These are phyloP conservation scores for Polytolypa hystricis DNA, from an alignment of 2,329 filamentous ascomycete species.

Conservation along the genomic window DNA sequence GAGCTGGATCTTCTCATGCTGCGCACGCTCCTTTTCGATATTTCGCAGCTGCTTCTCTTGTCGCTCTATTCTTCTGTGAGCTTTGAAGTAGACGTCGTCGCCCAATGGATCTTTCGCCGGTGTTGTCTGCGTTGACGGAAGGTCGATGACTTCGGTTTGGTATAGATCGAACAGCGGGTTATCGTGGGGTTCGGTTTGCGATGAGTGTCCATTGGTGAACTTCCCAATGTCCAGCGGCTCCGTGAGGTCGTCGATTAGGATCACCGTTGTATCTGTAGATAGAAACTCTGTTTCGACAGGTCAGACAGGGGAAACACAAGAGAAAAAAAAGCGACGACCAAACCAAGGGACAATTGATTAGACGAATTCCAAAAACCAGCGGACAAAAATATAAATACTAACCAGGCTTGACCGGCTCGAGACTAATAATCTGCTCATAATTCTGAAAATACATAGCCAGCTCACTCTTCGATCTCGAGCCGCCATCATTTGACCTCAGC, in stretches of 20 bases:
- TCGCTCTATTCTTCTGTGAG: constrained; percentile 50
- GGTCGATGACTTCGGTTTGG: constrained; percentile 33
- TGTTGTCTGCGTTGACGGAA: constrained; percentile 27
- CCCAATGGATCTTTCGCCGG: constrained; percentile 36
- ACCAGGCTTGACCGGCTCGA: constrained; percentile 70
- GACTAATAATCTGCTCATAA: constrained; percentile 87
- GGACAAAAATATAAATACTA: constrained; percentile 16
- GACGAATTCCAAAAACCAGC: constrained; percentile 20
- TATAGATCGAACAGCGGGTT: constrained; percentile 29
- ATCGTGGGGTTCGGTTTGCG: not conserved
- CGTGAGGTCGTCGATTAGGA: constrained; percentile 52
- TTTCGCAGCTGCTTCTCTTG: constrained; percentile 59
- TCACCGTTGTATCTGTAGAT: constrained; percentile 59
- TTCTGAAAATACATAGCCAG: constrained; percentile 83
- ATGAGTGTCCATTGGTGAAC: constrained; percentile 19
- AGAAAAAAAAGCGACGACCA: not conserved
- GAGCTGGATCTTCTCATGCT: constrained; percentile 56
- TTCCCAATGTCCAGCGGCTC: constrained; percentile 15
- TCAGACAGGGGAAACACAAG: constrained; percentile 2
- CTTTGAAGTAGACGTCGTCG: constrained; percentile 45
- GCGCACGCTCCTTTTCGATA: constrained; percentile 54
- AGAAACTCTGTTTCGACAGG: constrained; percentile 50
- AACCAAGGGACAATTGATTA: not conserved
- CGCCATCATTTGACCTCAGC: constrained; percentile 72
- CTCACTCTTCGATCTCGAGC: constrained; percentile 79